Conservation (phyloP, 805 yeast species). For the Limtongia smithiae region DNA sequence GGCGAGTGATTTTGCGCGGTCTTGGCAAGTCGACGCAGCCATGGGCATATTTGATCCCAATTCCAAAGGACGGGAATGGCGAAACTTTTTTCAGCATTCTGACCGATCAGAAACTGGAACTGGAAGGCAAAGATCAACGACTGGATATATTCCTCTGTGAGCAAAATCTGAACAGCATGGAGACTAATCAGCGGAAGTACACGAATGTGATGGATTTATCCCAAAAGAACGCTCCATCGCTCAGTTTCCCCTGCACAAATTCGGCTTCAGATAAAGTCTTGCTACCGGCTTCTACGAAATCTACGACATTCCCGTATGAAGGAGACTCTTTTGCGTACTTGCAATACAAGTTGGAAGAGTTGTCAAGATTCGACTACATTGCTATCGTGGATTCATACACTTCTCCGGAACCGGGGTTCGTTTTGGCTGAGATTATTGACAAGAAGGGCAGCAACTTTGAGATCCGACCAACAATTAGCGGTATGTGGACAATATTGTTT, state of each 20-base stretch:
- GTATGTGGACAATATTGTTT: no score
- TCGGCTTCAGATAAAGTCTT: constrained; percentile 38
- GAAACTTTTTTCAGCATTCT: constrained; percentile 27
- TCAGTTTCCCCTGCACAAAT: constrained; percentile 45
- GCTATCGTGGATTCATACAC: constrained; percentile 43
- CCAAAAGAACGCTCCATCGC: constrained; percentile 4
- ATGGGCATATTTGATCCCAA: constrained; percentile 22
- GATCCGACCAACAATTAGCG: not conserved
- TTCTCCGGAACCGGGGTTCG: constrained; percentile 31
- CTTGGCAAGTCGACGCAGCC: constrained; percentile 21
- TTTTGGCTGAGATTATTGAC: constrained; percentile 33
- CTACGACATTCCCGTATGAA: constrained; percentile 47
- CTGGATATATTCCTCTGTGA: constrained; percentile 29
- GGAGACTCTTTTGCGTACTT: constrained; percentile 49
- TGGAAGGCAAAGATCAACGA: constrained; percentile 21
- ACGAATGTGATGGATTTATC: constrained; percentile 25
- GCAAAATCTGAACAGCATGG: constrained; percentile 10
- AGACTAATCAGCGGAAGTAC: constrained; percentile 1
- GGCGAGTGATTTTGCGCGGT: constrained; percentile 17
- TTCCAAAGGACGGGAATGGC: constrained; percentile 21
- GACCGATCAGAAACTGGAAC: constrained; percentile 28
- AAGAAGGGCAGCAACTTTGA: constrained; percentile 31
- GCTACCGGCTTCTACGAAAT: constrained; percentile 50
- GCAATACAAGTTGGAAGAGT: constrained; percentile 41
- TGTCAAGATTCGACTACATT: constrained; percentile 49